A percentile compares a stretch with the other conserved stretches of the same genome.
These are phyloP conservation scores for Nannochloropsis gaditana DNA, from an alignment of 108 stramenopile species.

Conservation along the genomic window DNA sequence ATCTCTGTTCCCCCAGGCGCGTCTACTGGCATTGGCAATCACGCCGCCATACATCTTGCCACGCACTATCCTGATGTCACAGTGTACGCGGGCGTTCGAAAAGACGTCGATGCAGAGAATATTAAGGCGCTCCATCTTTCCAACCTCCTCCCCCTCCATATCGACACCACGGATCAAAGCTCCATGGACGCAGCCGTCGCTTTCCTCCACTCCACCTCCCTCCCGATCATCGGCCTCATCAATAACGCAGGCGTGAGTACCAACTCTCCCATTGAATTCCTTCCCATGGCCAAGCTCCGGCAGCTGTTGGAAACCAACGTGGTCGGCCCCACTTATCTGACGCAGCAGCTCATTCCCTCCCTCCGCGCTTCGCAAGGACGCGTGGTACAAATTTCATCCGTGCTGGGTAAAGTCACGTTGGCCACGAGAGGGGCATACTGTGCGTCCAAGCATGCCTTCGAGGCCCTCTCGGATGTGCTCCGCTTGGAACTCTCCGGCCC, in stretches of 20 bases:
- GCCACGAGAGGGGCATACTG: neutral
- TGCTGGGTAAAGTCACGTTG: slow-evolving; percentile 5
- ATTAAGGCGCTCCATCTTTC: neutral
- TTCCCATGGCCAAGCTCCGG: neutral
- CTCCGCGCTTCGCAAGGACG: neutral
- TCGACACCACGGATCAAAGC: slow-evolving; percentile 11
- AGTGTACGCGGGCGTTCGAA: neutral
- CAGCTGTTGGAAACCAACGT: slow-evolving; percentile 19
- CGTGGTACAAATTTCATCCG: neutral
- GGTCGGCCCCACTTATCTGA: neutral
- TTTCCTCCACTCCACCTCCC: neutral
- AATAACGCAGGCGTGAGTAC: neutral
- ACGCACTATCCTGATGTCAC: neutral
- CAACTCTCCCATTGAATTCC: neutral
- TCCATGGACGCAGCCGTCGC: slow-evolving; percentile 20
- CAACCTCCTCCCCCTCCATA: neutral
- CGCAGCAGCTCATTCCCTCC: neutral
- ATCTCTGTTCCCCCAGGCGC: slow-evolving; percentile 15
- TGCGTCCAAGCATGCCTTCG: neutral
- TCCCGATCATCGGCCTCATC: neutral
- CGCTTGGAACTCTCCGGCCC: neutral
- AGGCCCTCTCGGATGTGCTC: neutral
- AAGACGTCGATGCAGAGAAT: neutral
- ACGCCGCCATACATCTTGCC: slow-evolving; percentile 21
- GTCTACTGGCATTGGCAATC: slow-evolving; percentile 21